Evolutionary conservation across 306 rosid genomes (phyloP).

Genomic region (Citrullus colocynthis): DNA sequence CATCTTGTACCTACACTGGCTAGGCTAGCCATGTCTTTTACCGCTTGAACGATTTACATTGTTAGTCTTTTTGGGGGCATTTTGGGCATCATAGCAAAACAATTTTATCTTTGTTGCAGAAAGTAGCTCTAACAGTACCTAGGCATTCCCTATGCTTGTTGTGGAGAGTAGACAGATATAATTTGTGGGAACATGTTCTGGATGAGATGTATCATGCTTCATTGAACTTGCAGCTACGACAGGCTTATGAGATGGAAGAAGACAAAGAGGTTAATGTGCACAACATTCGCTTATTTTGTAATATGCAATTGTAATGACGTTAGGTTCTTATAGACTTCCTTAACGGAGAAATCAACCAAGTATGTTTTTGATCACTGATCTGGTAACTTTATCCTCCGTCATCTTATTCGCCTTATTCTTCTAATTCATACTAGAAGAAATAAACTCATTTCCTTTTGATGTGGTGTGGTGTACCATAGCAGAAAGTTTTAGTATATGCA

Average conservation of each 20-base stretch:
- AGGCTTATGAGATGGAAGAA: conserved; percentile 46
- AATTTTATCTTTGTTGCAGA: conserved; percentile 39
- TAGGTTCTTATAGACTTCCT: too few relatives aligned
- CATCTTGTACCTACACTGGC: not conserved
- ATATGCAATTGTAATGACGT: not conserved
- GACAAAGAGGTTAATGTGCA: conserved; percentile 44
- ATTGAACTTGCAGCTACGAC: conserved; percentile 55
- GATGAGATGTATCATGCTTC: conserved; percentile 95
- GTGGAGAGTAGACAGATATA: conserved; percentile 67
- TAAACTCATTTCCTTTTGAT: too few relatives aligned
- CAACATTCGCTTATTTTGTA: not conserved
- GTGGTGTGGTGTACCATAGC: not conserved
- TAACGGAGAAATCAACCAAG: not conserved
- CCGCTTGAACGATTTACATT: not conserved
- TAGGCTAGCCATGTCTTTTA: not conserved
- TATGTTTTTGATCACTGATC: not conserved
- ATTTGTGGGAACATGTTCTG: conserved; percentile 50
- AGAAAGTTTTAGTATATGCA: not conserved
- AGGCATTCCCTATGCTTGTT: conserved; percentile 23
- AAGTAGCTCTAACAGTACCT: conserved; percentile 19
- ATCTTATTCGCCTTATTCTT: not conserved
- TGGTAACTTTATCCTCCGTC: not conserved
- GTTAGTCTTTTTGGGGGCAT: not conserved
- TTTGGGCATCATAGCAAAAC: not conserved
- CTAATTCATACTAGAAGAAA: too few relatives aligned